phyloP scores from a whole-genome alignment of 106 monocot genomes.

The Acorus gramineus region DNA sequence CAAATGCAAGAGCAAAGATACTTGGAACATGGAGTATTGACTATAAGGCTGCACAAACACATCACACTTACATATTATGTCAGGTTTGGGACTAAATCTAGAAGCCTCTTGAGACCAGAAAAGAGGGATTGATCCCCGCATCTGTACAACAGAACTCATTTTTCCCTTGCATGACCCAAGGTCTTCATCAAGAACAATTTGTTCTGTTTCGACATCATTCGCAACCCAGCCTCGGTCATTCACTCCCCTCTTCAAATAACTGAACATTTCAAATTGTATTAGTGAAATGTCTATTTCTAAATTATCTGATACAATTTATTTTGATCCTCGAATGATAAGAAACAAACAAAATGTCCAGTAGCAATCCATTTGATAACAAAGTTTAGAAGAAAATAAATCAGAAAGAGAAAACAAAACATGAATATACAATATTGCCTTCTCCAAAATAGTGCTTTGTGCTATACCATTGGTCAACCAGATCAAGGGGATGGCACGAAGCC shows the following conservation, averaged over 20 bases:
- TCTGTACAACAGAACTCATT: conserved; percentile 96
- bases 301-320: too few relatives aligned
- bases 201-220: conserved; percentile 99
- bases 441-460: too few relatives aligned
- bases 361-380: too few relatives aligned
- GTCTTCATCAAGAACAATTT: conserved; percentile 92
- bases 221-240: conserved; percentile 95
- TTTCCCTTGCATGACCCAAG: conserved; percentile 60
- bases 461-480: too few relatives aligned
- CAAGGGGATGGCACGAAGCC: too few relatives aligned
- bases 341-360: too few relatives aligned
- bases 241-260: conserved; percentile 96
- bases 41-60: too few relatives aligned
- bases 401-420: too few relatives aligned
- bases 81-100: conserved; percentile 98
- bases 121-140: conserved; percentile 98
- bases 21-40: not conserved
- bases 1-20: not conserved
- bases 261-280: conserved; percentile 13
- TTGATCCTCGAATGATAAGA: too few relatives aligned
- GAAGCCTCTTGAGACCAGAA: conserved; percentile 99
- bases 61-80: conserved; percentile 71
- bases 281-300: too few relatives aligned
- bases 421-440: too few relatives aligned
- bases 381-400: too few relatives aligned